Evolutionary conservation across 306 rosid genomes (phyloP).

Genomic region (Chamaecrista fasciculata): DNA sequence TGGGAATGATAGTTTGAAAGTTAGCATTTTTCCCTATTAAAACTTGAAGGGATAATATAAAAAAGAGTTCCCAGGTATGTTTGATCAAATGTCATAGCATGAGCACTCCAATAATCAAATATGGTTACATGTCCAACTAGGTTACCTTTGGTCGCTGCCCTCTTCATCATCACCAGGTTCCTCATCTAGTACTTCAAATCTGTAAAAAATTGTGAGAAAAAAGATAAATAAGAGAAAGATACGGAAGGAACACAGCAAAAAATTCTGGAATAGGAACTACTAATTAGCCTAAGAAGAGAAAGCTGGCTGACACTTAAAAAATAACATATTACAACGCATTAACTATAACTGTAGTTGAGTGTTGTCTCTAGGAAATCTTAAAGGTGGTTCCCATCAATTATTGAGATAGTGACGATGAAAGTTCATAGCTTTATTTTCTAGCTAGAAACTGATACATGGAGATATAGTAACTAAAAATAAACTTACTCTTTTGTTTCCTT

Average conservation of each 20-base stretch:
- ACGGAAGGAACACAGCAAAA: background rate
- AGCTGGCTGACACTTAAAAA: background rate
- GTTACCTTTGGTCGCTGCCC: background rate
- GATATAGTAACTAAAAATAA: background rate
- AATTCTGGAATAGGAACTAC: background rate
- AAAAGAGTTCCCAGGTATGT: background rate
- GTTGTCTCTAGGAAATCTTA: background rate
- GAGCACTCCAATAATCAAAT: background rate
- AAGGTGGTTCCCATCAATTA: background rate
- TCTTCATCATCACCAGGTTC: slow-evolving; percentile 1
- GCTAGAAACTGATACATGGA: background rate
- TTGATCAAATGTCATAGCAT: background rate
- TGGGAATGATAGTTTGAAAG: background rate
- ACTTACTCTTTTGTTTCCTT: background rate
- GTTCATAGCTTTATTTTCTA: background rate
- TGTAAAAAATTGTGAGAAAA: background rate
- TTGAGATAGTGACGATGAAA: background rate
- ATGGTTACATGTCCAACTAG: background rate
- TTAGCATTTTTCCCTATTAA: background rate
- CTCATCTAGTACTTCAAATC: background rate
- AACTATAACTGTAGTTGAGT: background rate
- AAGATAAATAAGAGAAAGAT: background rate
- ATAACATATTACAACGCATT: background rate
- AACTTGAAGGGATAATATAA: background rate
- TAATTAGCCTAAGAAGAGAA: background rate